Percentiles rank a stretch among this genome's conserved stretches.
Conservation (phyloP, 352 stramenopile species). For the Phytopythium delawarense region DNA sequence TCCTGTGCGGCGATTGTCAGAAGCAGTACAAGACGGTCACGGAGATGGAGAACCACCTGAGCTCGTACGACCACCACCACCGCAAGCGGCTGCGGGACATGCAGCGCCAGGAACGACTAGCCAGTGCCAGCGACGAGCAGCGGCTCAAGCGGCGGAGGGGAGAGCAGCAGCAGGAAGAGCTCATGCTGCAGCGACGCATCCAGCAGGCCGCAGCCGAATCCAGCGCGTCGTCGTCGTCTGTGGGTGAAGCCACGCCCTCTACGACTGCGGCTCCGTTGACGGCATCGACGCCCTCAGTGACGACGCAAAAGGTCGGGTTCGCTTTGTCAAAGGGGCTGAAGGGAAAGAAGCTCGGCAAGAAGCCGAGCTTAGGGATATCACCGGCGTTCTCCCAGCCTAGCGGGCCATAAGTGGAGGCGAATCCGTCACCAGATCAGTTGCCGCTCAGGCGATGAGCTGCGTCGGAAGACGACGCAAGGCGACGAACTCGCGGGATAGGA, state of each 20-base stretch:
- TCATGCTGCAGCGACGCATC: slow-evolving; percentile 36
- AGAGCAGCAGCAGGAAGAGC: slow-evolving; percentile 28
- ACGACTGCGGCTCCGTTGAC: background rate
- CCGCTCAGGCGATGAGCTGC: background rate
- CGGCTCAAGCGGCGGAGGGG: slow-evolving; percentile 26
- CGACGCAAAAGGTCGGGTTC: slow-evolving; percentile 23
- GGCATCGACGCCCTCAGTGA: background rate
- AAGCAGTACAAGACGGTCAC: slow-evolving; percentile 71
- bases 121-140: slow-evolving; percentile 10
- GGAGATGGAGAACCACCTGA: slow-evolving; percentile 72
- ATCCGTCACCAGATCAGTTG: background rate
- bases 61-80: slow-evolving; percentile 75
- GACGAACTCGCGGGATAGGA: no score
- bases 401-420: background rate
- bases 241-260: background rate
- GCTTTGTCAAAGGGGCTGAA: slow-evolving; percentile 25
- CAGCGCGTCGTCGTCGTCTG: background rate
- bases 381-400: background rate
- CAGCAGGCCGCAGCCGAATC: slow-evolving; percentile 11
- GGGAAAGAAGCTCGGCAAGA: slow-evolving; percentile 26
- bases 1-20: slow-evolving; percentile 51
- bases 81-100: slow-evolving; percentile 42
- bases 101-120: slow-evolving; percentile 21
- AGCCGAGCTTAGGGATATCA: background rate
- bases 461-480: no score